Conservation (phyloP, 2,329 filamentous ascomycete genomes). For the Fusarium albosuccineum region DNA sequence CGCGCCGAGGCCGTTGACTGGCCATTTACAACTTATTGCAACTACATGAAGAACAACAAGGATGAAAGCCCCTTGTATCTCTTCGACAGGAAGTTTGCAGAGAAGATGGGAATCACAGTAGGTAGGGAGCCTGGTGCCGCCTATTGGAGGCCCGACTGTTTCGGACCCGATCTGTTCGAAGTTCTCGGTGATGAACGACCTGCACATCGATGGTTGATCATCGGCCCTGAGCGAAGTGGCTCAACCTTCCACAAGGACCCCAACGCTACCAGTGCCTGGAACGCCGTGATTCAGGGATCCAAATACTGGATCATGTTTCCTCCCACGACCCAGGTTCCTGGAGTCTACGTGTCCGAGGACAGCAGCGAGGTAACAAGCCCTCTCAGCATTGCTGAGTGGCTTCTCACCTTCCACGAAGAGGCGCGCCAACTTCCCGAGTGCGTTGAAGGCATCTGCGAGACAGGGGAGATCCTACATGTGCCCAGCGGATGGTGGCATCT, state of each 20-base stretch:
- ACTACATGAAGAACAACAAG: constrained; percentile 82
- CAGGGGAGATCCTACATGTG: constrained; percentile 91
- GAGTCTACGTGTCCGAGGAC: constrained; percentile 90
- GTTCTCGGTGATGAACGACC: constrained; percentile 83
- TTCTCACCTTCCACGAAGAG: constrained; percentile 88
- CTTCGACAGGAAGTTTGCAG: constrained; percentile 87
- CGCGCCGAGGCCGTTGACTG: constrained; percentile 95
- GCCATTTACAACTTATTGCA: constrained; percentile 82
- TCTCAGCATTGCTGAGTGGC: constrained; percentile 96
- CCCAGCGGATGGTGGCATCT: constrained; percentile 98
- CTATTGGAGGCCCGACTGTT: constrained; percentile 87
- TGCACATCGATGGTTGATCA: constrained; percentile 91
- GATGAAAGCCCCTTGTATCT: constrained; percentile 95
- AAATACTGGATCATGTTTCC: constrained; percentile 99
- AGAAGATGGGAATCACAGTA: constrained; percentile 83
- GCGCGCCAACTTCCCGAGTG: constrained; percentile 83
- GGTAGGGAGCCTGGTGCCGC: constrained; percentile 63
- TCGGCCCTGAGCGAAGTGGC: constrained; percentile 87
- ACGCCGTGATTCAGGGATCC: constrained; percentile 87
- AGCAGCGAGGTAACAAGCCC: constrained; percentile 94
- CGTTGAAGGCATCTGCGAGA: constrained; percentile 84
- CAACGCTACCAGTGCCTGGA: constrained; percentile 86
- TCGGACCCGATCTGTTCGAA: constrained; percentile 87
- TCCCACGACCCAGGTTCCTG: constrained; percentile 81
- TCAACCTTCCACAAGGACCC: constrained; percentile 94